These are phyloP conservation scores for Arctium minus DNA, from an alignment of 129 eudicot species.

Conservation along the genomic window DNA sequence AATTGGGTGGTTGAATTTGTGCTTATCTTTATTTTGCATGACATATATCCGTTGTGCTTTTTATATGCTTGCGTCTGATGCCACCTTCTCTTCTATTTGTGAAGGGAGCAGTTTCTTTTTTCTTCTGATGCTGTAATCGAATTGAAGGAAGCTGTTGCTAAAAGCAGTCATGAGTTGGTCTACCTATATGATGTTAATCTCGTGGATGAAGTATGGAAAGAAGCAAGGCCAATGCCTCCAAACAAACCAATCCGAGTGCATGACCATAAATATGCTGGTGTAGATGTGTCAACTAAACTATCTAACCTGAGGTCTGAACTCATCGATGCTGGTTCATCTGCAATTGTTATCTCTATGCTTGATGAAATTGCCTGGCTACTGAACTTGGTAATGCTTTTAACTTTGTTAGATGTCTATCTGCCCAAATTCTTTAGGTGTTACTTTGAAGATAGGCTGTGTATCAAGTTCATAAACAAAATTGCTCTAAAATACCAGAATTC, in stretches of 20 bases:
- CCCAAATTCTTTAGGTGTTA: neutral
- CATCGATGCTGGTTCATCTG: conserved; percentile 57
- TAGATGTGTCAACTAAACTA: conserved; percentile 74
- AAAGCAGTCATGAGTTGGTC: conserved; percentile 77
- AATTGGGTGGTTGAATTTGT: neutral
- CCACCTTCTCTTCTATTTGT: conserved; percentile 51
- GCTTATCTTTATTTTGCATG: neutral
- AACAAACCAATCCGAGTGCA: conserved; percentile 70
- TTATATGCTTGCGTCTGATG: conserved; percentile 38
- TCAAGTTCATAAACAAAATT: neutral
- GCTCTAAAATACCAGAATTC: neutral
- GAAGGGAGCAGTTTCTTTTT: conserved; percentile 99
- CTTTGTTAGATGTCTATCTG: neutral
- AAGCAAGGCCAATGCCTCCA: conserved; percentile 83
- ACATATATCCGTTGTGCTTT: neutral
- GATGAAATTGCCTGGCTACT: conserved; percentile 97
- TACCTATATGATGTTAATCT: conserved; percentile 74
- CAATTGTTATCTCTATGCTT: conserved; percentile 83
- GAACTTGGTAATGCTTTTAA: conserved; percentile 63
- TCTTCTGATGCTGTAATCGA: conserved; percentile 89
- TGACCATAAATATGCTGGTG: conserved; percentile 83
- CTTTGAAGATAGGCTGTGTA: neutral
- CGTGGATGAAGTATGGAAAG: conserved; percentile 94
- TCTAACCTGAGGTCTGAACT: conserved; percentile 75
- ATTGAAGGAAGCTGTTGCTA: conserved; percentile 63